Percentiles rank a stretch among this genome's conserved stretches.
These are phyloP conservation scores for Phytophthora sp. DNA, from an alignment of 352 stramenopile genomes.

Conservation along the genomic window DNA sequence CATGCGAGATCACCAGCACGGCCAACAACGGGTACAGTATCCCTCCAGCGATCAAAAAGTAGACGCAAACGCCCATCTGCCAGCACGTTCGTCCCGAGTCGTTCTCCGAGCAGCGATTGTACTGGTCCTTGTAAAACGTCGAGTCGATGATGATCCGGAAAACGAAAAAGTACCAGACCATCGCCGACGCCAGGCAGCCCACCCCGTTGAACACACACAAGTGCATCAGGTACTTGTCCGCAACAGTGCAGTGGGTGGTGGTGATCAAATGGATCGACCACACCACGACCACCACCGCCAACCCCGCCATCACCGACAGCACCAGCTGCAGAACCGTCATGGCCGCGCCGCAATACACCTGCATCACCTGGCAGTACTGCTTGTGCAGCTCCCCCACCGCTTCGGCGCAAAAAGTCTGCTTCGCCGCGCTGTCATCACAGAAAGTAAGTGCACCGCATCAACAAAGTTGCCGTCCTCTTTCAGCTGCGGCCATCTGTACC, in stretches of 20 bases:
- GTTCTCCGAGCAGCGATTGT: conserved; percentile 72
- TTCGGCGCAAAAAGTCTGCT: conserved; percentile 52
- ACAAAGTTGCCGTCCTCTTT: too few relatives aligned
- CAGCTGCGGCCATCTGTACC: conserved; percentile 33
- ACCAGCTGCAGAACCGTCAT: conserved; percentile 62
- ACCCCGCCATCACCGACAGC: conserved; percentile 59
- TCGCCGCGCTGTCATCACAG: conserved; percentile 21
- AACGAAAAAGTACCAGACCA: conserved; percentile 76
- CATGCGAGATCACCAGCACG: conserved; percentile 64
- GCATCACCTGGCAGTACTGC: conserved; percentile 78
- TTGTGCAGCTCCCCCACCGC: conserved; percentile 70
- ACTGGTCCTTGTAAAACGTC: conserved; percentile 86
- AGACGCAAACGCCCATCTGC: conserved; percentile 70
- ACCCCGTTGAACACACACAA: conserved; percentile 71
- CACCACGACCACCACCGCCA: conserved; percentile 49
- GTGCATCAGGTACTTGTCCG: conserved; percentile 76
- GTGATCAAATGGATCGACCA: conserved; percentile 61
- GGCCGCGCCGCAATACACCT: conserved; percentile 70
- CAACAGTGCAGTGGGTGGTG: conserved; percentile 60
- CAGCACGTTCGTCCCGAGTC: conserved; percentile 63
- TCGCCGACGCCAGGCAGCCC: conserved; percentile 44
- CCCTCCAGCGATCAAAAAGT: conserved; percentile 54
- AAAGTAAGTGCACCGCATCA: not conserved
- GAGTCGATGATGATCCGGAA: conserved; percentile 67
- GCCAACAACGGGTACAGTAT: conserved; percentile 68